These are phyloP conservation scores for Sphaerobolus stellatus DNA, from an alignment of 1,284 basidiomycete species.

Conservation along the genomic window DNA sequence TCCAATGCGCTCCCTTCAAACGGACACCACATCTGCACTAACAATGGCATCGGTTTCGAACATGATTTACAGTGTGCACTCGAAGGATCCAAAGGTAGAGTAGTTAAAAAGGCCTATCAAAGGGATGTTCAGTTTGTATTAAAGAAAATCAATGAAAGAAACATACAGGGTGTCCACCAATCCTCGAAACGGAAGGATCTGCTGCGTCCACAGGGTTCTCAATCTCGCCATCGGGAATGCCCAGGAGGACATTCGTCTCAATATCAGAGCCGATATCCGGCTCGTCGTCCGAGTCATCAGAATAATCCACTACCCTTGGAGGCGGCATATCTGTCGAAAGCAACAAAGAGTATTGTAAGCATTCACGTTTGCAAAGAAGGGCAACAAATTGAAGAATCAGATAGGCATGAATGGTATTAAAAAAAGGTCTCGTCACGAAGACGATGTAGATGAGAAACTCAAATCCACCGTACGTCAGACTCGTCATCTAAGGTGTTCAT, in stretches of 20 bases:
- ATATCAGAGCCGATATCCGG: slow-evolving; percentile 53
- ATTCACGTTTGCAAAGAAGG: slow-evolving; percentile 12
- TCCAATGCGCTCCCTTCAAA: slow-evolving; percentile 80
- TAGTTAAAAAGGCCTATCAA: slow-evolving; percentile 32
- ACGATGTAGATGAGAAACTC: slow-evolving; percentile 57
- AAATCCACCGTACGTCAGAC: slow-evolving; percentile 62
- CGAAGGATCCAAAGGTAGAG: slow-evolving; percentile 29
- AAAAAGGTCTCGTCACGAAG: slow-evolving; percentile 59
- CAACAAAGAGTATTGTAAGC: slow-evolving; percentile 15
- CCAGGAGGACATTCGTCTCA: slow-evolving; percentile 72
- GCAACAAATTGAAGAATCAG: slow-evolving; percentile 49
- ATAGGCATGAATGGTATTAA: slow-evolving; percentile 87
- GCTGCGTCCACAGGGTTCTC: slow-evolving; percentile 52
- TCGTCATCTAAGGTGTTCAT: slow-evolving; percentile 87
- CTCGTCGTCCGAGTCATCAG: slow-evolving; percentile 63
- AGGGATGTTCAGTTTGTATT: too few relatives aligned
- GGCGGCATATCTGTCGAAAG: slow-evolving; percentile 22
- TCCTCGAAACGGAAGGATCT: slow-evolving; percentile 79
- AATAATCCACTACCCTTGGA: slow-evolving; percentile 55
- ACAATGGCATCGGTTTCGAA: slow-evolving; percentile 67
- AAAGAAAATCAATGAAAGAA: too few relatives aligned
- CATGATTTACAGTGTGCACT: slow-evolving; percentile 66
- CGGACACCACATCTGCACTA: slow-evolving; percentile 84
- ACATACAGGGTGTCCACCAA: slow-evolving; percentile 83
- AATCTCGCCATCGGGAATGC: slow-evolving; percentile 71